These are phyloP conservation scores for Leucaena leucocephala DNA, from an alignment of 306 rosid genomes.

Conservation along the genomic window DNA sequence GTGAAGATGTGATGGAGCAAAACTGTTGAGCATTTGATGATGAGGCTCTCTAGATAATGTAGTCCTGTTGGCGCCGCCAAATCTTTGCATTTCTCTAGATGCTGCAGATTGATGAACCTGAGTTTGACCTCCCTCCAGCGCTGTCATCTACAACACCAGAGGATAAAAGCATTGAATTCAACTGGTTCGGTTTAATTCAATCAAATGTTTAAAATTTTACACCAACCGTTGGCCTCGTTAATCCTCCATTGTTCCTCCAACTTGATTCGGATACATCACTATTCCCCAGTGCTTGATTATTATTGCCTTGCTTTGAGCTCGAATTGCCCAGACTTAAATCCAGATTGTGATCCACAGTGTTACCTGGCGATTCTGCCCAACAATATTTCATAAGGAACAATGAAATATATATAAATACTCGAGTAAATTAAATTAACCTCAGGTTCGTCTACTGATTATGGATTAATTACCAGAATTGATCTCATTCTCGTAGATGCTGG, in stretches of 20 bases:
- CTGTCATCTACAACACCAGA: constrained; percentile 29
- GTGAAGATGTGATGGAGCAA: constrained; percentile 43
- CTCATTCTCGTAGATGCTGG: constrained; percentile 84
- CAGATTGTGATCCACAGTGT: constrained; percentile 54
- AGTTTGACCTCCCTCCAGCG: constrained; percentile 49
- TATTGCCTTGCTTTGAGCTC: constrained; percentile 43
- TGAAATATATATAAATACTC: neutral
- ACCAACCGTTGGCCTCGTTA: constrained; percentile 40
- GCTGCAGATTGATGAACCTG: constrained; percentile 55
- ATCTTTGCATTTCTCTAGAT: constrained; percentile 59
- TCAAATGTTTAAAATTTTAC: neutral
- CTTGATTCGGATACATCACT: constrained; percentile 36
- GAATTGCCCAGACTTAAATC: constrained; percentile 76
- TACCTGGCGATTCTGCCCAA: constrained; percentile 50
- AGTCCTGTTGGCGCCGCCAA: constrained; percentile 47
- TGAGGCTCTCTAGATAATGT: constrained; percentile 50
- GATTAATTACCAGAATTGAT: constrained; percentile 78
- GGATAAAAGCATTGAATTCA: neutral
- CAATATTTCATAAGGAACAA: neutral
- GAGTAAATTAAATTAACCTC: neutral
- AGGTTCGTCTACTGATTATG: neutral
- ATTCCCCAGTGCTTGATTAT: constrained; percentile 33
- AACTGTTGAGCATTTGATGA: constrained; percentile 44
- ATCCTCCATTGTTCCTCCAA: constrained; percentile 50
- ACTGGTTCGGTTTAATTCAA: neutral